Base-by-base conservation (phyloP, 306 rosid species). In the Ormosia semicastrata region DNA sequence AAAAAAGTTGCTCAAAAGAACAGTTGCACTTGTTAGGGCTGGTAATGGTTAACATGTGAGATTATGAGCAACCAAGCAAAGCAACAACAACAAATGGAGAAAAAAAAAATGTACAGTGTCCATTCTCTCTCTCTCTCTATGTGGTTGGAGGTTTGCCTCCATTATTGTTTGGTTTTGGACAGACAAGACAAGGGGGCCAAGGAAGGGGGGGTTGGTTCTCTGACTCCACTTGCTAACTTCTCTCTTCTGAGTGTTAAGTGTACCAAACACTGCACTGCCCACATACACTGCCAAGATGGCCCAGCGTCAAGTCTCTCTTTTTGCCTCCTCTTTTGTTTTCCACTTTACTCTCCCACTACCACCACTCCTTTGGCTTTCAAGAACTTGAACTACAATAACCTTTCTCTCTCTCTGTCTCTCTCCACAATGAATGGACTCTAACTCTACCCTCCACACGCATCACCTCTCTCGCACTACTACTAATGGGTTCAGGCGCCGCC, bases 261-360 rank as follows among this genome's bases (percentile, higher is more conserved):
- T 24, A 76, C 66, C 66, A 37, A 57, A 77, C 68, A 1, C 59
- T 66, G 88, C 77, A 67, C 86, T 80, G 47, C 29, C 49, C 80
- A 53, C 85, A 24, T 1, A 24, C 24, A 24, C 24, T 64, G 93
- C 87, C 91, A 80, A 65, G 56, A 92, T 92, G 97, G 94, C 88
- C 91, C 91, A 89, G 39, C 86, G 88, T 87, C 90, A 85, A 88
- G 80, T 85, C 90, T 73, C 86, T 82, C 68, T 90, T 85, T 90
- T 89, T 85, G 84, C 69, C 81, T 76, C 67, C 30, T 44, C 62
- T 70, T 83, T 53, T 52, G 32, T 62, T 67, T 63, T 43, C 34
- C 73, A 44, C 75, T 71, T 66, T 71, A 76, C 82, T 41, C 78
- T 77, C 71, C 53, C 75, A 11, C 82, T 46, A 30, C 57, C 53